Evolutionary conservation across 2,329 filamentous ascomycete genomes (phyloP).

Genomic region (Colletotrichum gigasporum): DNA sequence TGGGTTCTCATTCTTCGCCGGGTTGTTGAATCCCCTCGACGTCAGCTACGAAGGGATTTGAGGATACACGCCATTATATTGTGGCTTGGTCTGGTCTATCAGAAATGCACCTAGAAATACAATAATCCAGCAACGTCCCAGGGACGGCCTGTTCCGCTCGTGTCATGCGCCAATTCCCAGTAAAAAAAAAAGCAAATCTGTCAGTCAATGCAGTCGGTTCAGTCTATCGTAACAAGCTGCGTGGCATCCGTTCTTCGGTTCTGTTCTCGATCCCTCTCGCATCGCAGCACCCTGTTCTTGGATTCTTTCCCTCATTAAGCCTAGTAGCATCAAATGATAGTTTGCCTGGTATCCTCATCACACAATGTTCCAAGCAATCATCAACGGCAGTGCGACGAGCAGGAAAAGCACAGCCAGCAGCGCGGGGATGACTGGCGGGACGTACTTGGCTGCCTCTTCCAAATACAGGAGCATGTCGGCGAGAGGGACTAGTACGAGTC

Average conservation of each 20-base stretch:
- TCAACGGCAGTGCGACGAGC: slow-evolving; percentile 12
- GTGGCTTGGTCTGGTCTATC: no score
- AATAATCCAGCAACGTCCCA: neutral
- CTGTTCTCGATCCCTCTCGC: no score
- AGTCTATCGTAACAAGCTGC: neutral
- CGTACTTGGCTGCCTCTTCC: slow-evolving; percentile 15
- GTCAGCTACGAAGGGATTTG: slow-evolving; percentile 4
- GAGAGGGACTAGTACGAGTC: slow-evolving; percentile 16
- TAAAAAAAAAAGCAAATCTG: neutral
- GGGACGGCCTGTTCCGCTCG: neutral
- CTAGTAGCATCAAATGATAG: no score
- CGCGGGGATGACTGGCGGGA: slow-evolving; percentile 22
- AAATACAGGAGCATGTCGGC: slow-evolving; percentile 6
- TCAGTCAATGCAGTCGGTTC: neutral
- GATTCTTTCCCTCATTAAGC: no score
- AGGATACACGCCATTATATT: neutral
- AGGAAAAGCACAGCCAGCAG: slow-evolving; percentile 19
- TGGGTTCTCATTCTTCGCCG: slow-evolving; percentile 6
- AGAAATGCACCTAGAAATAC: neutral
- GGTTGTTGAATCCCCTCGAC: slow-evolving; percentile 2
- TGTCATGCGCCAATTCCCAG: neutral
- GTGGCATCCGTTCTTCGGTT: neutral
- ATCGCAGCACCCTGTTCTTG: no score
- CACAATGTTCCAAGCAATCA: slow-evolving; percentile 17
- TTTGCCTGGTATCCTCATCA: no score